Conservation (phyloP, 805 yeast species). For the Spathaspora hagerdaliae region DNA sequence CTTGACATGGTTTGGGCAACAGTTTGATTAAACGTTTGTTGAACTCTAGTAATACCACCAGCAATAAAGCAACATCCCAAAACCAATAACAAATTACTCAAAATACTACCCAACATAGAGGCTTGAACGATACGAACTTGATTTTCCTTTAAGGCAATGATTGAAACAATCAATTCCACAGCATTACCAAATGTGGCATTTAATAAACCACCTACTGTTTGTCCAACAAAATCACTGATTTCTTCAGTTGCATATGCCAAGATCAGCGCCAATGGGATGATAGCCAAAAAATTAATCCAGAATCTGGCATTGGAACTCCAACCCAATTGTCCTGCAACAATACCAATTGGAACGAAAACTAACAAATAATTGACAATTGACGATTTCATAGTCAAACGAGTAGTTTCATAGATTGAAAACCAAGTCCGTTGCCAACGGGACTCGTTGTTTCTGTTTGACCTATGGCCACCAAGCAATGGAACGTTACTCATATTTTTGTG, state of each 20-base stretch:
- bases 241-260: constrained; percentile 93
- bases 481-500: constrained; percentile 5
- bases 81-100: constrained; percentile 83
- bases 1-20: constrained; percentile 98
- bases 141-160: constrained; percentile 80
- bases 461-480: constrained; percentile 5
- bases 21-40: constrained; percentile 89
- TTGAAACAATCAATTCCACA: constrained; percentile 90
- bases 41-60: constrained; percentile 84
- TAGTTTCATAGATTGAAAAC: constrained; percentile 7
- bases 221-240: constrained; percentile 80
- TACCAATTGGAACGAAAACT: constrained; percentile 85
- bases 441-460: neutral
- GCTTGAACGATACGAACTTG: constrained; percentile 96
- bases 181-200: constrained; percentile 99
- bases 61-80: constrained; percentile 93
- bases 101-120: constrained; percentile 91
- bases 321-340: constrained; percentile 60
- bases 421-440: neutral
- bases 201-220: constrained; percentile 87
- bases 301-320: constrained; percentile 58
- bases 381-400: constrained; percentile 36
- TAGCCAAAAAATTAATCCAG: constrained; percentile 78
- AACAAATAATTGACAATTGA: constrained; percentile 76
- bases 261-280: constrained; percentile 87